Evolutionary conservation across 129 eudicot species (phyloP).

Genomic region (Flaveria trinervia): DNA sequence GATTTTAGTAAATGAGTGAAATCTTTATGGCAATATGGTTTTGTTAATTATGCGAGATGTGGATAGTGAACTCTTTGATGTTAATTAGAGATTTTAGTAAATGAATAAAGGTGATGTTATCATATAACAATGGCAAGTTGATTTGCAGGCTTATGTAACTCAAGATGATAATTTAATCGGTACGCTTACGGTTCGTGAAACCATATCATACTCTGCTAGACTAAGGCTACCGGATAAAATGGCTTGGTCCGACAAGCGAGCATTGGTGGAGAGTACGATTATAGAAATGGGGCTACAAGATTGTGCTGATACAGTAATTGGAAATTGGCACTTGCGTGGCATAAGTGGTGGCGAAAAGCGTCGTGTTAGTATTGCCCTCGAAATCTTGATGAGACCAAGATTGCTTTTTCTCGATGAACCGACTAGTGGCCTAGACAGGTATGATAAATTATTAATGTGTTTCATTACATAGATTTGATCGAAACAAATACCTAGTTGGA

Average conservation of each 20-base stretch:
- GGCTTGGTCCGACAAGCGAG: conserved; percentile 75
- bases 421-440: conserved; percentile 97
- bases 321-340: conserved; percentile 98
- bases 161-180: conserved; percentile 99
- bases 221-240: conserved; percentile 83
- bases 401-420: conserved; percentile 97
- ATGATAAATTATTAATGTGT: background rate
- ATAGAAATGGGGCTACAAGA: conserved; percentile 99
- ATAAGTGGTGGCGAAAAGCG: conserved; percentile 95
- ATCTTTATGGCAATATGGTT: too few species aligned
- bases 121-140: background rate
- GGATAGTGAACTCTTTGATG: too few species aligned
- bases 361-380: conserved; percentile 92
- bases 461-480: background rate
- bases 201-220: conserved; percentile 85
- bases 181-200: conserved; percentile 93
- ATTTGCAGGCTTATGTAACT: conserved; percentile 88
- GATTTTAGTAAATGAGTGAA: too few species aligned
- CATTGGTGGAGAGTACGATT: conserved; percentile 90
- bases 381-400: conserved; percentile 92
- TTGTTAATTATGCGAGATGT: too few species aligned
- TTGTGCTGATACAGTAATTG: conserved; percentile 94
- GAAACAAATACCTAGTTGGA: too few species aligned
- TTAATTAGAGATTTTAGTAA: too few species aligned
- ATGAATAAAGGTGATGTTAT: background rate